Evolutionary conservation across 2,329 filamentous ascomycete genomes (phyloP).

Genomic region (Pestalotiopsis sp.): DNA sequence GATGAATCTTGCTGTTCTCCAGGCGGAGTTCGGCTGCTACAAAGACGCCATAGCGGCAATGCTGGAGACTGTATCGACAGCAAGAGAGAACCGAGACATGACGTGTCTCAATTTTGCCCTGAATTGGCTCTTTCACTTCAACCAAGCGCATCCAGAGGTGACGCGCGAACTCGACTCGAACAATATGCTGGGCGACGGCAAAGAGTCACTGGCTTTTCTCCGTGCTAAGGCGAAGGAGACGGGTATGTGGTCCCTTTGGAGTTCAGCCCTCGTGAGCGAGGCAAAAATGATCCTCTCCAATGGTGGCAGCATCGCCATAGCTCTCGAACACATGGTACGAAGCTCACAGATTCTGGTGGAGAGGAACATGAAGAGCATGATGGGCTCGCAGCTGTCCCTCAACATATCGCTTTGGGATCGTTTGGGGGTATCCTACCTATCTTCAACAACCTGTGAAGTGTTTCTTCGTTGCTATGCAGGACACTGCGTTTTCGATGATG

Average conservation of each 20-base stretch:
- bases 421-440: constrained; percentile 63
- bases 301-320: constrained; percentile 64
- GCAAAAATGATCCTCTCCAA: constrained; percentile 77
- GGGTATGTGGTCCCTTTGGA: constrained; percentile 83
- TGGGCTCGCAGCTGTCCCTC: constrained; percentile 75
- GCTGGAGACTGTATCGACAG: constrained; percentile 93
- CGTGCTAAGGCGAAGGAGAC: constrained; percentile 84
- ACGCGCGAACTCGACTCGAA: constrained; percentile 70
- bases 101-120: constrained; percentile 92
- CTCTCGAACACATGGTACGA: constrained; percentile 79
- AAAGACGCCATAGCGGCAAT: constrained; percentile 90
- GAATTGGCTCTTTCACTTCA: constrained; percentile 95
- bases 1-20: constrained; percentile 88
- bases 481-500: constrained; percentile 69
- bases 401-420: constrained; percentile 75
- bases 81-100: constrained; percentile 89
- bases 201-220: constrained; percentile 81
- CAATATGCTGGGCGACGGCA: constrained; percentile 76
- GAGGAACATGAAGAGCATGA: constrained; percentile 71
- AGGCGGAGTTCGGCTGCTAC: constrained; percentile 93
- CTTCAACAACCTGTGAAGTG: constrained; percentile 67
- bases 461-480: constrained; percentile 74
- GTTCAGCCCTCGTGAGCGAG: constrained; percentile 82
- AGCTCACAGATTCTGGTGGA: constrained; percentile 82
- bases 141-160: constrained; percentile 80